A percentile compares a stretch with the other conserved stretches of the same genome.
phyloP scores from a whole-genome alignment of 495 filamentous ascomycete species.

The Xylaria telfairii region DNA sequence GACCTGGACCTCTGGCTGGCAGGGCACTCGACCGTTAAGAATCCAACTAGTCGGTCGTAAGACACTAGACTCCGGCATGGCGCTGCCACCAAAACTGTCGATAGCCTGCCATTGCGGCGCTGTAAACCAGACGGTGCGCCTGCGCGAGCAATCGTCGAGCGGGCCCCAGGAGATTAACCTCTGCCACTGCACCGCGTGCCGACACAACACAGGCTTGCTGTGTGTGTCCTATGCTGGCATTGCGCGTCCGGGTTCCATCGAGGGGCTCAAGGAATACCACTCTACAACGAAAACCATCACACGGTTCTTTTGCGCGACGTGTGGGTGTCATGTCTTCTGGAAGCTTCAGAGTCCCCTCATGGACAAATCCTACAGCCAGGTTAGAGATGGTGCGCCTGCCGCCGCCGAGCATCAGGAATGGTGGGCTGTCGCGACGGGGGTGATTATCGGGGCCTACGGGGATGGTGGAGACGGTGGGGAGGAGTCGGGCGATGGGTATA shows the following conservation, averaged over 20 bases:
- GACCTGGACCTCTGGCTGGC: neutral
- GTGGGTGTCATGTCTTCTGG: conserved; percentile 68
- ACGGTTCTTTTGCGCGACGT: conserved; percentile 72
- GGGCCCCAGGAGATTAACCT: conserved; percentile 45
- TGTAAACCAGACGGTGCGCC: conserved; percentile 49
- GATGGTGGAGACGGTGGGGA: neutral
- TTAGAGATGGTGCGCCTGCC: conserved; percentile 20
- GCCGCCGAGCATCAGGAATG: conserved; percentile 36
- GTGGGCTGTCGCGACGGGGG: conserved; percentile 46
- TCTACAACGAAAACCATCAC: conserved; percentile 38
- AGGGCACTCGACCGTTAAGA: neutral
- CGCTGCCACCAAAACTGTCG: neutral
- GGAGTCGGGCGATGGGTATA: conserved; percentile 19
- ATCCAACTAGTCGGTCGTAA: neutral
- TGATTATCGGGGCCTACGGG: conserved; percentile 24
- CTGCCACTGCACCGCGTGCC: conserved; percentile 72
- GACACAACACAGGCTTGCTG: conserved; percentile 63
- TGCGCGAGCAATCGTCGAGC: conserved; percentile 37
- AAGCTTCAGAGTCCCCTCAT: neutral
- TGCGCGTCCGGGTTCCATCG: conserved; percentile 37
- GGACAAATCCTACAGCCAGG: conserved; percentile 12
- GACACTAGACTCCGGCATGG: neutral
- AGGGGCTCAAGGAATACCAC: conserved; percentile 53
- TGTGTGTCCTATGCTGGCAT: conserved; percentile 59
- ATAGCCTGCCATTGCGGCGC: conserved; percentile 65